Evolutionary conservation across 2,329 filamentous ascomycete genomes (phyloP).

Genomic region (Trichophyton simii): DNA sequence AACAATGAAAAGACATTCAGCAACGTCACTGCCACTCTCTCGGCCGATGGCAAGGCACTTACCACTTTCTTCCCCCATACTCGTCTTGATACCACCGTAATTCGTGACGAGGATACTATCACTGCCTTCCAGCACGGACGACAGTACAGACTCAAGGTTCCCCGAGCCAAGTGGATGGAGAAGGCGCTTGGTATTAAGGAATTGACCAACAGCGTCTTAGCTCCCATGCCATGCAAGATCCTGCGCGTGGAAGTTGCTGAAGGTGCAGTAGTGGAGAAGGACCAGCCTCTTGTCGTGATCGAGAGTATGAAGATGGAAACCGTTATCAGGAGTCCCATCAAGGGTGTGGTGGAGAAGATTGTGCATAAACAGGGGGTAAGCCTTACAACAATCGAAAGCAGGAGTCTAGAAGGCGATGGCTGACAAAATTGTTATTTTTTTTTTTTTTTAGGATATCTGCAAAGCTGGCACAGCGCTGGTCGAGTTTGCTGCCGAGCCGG

Average conservation of each 20-base stretch:
- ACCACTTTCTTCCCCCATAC: constrained; percentile 72
- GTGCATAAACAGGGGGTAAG: constrained; percentile 64
- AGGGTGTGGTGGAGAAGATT: constrained; percentile 57
- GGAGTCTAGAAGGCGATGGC: constrained; percentile 5
- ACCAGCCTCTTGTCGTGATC: constrained; percentile 77
- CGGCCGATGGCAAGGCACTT: constrained; percentile 39
- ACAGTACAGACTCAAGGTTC: constrained; percentile 45
- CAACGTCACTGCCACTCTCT: constrained; percentile 23
- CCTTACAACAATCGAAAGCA: constrained; percentile 11
- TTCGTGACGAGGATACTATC: constrained; percentile 41
- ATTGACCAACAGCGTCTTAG: constrained; percentile 65
- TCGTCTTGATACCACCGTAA: constrained; percentile 65
- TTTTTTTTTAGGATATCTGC: constrained; percentile 52
- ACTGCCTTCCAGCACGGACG: constrained; percentile 63
- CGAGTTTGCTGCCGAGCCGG: constrained; percentile 44
- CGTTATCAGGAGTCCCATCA: constrained; percentile 63
- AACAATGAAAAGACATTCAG: constrained; percentile 32
- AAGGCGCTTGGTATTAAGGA: constrained; percentile 79
- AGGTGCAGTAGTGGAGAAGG: constrained; percentile 71
- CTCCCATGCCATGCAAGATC: constrained; percentile 97
- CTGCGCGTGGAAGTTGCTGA: constrained; percentile 76
- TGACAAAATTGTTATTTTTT: neutral
- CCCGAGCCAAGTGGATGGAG: constrained; percentile 64
- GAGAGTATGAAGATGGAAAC: constrained; percentile 90
- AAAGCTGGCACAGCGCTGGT: constrained; percentile 65